Percentiles rank a stretch among this genome's conserved stretches.
Evolutionary conservation across 1,284 basidiomycete species (phyloP).

Genomic region (Trametes versicolor): DNA sequence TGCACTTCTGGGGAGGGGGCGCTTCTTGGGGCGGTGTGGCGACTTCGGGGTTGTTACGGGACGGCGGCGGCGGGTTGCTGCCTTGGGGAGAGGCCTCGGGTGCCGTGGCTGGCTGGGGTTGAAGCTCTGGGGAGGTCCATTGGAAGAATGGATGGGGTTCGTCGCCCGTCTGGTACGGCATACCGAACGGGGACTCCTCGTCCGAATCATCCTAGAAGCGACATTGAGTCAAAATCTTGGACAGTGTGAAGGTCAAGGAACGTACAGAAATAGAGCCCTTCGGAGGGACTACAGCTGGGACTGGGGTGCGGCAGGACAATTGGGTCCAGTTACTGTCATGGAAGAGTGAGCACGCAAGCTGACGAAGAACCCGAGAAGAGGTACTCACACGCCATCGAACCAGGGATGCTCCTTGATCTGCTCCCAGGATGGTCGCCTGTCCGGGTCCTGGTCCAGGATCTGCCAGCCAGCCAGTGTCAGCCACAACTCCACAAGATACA

Average conservation of each 20-base stretch:
- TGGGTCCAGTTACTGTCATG: conserved; percentile 18
- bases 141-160: conserved; percentile 3
- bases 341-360: not conserved
- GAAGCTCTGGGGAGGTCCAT: conserved; percentile 24
- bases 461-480: conserved; percentile 7
- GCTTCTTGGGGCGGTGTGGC: no score
- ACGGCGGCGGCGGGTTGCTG: no score
- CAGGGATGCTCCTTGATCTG: conserved; percentile 38
- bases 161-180: conserved; percentile 6
- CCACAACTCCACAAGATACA: not conserved
- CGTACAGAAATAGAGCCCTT: conserved; percentile 14
- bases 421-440: conserved; percentile 30
- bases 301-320: conserved; percentile 1
- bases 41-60: no score
- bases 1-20: no score
- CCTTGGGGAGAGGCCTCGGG: not conserved
- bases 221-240: not conserved
- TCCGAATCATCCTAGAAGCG: no score
- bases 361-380: not conserved
- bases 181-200: conserved; percentile 6
- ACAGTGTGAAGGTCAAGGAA: not conserved
- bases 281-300: not conserved
- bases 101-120: no score
- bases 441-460: conserved; percentile 39
- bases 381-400: conserved; percentile 35